phyloP scores from a whole-genome alignment of 148 eudicot species.

The Drosera capensis region DNA sequence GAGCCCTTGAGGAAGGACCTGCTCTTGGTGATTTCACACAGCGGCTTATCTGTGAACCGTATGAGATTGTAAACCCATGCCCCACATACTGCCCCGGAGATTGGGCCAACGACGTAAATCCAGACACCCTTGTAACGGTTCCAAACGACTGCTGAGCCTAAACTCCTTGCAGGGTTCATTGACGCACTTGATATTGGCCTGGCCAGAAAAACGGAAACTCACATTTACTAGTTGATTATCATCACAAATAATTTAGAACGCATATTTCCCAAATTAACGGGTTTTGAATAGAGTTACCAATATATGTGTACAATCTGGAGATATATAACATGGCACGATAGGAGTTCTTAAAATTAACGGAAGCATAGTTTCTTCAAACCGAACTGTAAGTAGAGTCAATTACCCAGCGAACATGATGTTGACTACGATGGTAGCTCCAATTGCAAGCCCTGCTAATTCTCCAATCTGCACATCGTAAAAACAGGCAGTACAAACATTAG shows the following conservation, averaged over 20 bases:
- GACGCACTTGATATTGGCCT: conserved; percentile 52
- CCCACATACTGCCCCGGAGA: conserved; percentile 41
- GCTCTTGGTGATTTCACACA: conserved; percentile 36
- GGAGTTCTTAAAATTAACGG: too few species aligned
- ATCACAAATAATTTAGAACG: neutral
- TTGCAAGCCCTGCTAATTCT: conserved; percentile 46
- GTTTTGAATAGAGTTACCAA: neutral
- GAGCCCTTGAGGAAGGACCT: conserved; percentile 21
- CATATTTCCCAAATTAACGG: neutral
- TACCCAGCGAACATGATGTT: conserved; percentile 61
- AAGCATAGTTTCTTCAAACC: too few species aligned
- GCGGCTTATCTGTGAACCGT: conserved; percentile 51
- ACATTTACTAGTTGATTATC: neutral
- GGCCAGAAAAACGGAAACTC: conserved; percentile 2
- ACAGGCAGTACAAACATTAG: neutral
- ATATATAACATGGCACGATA: too few species aligned
- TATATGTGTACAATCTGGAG: too few species aligned
- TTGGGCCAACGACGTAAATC: conserved; percentile 48
- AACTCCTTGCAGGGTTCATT: conserved; percentile 54
- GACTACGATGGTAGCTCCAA: conserved; percentile 43
- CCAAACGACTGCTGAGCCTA: conserved; percentile 41
- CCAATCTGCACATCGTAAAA: conserved; percentile 14
- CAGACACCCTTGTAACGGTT: conserved; percentile 28
- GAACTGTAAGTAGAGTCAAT: too few species aligned
- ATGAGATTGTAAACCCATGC: conserved; percentile 65